phyloP scores from a whole-genome alignment of 179 eudicot species.

The Pouteria campechiana region DNA sequence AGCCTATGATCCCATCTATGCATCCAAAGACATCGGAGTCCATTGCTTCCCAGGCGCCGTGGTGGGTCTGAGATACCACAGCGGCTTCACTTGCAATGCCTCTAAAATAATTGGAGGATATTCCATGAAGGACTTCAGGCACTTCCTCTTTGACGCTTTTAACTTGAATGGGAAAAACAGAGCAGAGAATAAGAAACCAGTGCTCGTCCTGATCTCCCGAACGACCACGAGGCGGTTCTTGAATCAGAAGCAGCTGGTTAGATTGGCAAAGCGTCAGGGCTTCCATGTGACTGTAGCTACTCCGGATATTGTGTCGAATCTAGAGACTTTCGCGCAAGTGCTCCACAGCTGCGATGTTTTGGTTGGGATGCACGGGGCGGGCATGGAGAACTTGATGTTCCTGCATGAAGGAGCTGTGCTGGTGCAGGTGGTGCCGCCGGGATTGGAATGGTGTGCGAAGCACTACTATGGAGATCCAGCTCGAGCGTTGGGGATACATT shows the following conservation, averaged over 20 bases:
- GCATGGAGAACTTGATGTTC: slow-evolving; percentile 26
- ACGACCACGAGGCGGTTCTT: slow-evolving; percentile 18
- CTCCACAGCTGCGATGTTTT: slow-evolving; percentile 27
- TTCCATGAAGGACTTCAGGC: not conserved
- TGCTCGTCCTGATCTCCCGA: no score
- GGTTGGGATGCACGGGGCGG: slow-evolving; percentile 42
- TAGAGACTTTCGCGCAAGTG: slow-evolving; percentile 15
- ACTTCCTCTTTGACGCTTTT: not conserved
- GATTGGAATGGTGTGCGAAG: slow-evolving; percentile 26
- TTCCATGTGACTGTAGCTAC: slow-evolving; percentile 16
- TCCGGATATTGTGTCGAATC: slow-evolving; percentile 17
- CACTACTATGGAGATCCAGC: slow-evolving; percentile 32
- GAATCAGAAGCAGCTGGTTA: slow-evolving; percentile 27
- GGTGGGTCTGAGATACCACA: not conserved
- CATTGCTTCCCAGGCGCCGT: slow-evolving; percentile 32
- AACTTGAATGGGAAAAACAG: not conserved
- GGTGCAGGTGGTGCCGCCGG: slow-evolving; percentile 31
- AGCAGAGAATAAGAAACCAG: no score
- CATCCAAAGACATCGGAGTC: slow-evolving; percentile 1
- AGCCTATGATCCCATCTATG: slow-evolving; percentile 7
- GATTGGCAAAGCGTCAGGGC: slow-evolving; percentile 23
- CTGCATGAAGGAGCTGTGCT: slow-evolving; percentile 24
- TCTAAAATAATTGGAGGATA: not conserved
- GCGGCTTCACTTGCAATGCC: not conserved
- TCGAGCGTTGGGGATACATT: slow-evolving; percentile 18